phyloP scores from a whole-genome alignment of 176 grass and related monocot genomes.

The Bonia amplexicaulis region DNA sequence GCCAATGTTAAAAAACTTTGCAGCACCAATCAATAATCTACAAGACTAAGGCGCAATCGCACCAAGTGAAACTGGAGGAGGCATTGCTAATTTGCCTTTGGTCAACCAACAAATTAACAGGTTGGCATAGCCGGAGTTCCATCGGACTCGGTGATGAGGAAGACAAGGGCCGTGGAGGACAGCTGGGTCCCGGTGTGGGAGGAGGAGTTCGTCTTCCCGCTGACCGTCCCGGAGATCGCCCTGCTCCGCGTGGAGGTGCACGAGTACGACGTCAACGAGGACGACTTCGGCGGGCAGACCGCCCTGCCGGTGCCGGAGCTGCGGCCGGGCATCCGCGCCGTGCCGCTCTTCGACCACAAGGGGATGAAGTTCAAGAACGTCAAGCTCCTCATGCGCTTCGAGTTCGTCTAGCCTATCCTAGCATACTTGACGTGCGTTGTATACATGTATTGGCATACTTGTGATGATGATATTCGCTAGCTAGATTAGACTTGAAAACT shows the following conservation, averaged over 20 bases:
- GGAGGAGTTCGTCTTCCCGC: conserved; percentile 70
- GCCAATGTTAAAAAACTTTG: neutral
- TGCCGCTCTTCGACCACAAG: conserved; percentile 62
- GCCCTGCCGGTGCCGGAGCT: conserved; percentile 66
- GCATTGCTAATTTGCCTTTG: neutral
- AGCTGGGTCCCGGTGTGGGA: conserved; percentile 79
- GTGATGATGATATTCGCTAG: neutral
- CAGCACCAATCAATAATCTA: neutral
- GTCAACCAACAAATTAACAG: conserved; percentile 39
- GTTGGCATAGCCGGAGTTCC: conserved; percentile 93
- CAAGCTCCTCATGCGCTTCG: conserved; percentile 83
- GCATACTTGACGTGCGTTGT: neutral
- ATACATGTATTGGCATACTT: neutral
- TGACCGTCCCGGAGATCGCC: conserved; percentile 80
- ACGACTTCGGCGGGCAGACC: conserved; percentile 88
- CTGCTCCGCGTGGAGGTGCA: conserved; percentile 92
- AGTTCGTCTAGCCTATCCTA: conserved; percentile 44
- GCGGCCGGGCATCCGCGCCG: conserved; percentile 63
- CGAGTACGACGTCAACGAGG: conserved; percentile 84
- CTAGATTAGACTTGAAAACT: neutral
- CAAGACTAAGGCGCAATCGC: neutral
- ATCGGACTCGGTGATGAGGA: conserved; percentile 79
- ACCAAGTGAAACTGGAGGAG: neutral
- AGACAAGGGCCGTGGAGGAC: conserved; percentile 85
- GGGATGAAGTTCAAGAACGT: conserved; percentile 67